Evolutionary conservation across 441 rosid genomes (phyloP).

Genomic region (Adansonia rubrostipa): DNA sequence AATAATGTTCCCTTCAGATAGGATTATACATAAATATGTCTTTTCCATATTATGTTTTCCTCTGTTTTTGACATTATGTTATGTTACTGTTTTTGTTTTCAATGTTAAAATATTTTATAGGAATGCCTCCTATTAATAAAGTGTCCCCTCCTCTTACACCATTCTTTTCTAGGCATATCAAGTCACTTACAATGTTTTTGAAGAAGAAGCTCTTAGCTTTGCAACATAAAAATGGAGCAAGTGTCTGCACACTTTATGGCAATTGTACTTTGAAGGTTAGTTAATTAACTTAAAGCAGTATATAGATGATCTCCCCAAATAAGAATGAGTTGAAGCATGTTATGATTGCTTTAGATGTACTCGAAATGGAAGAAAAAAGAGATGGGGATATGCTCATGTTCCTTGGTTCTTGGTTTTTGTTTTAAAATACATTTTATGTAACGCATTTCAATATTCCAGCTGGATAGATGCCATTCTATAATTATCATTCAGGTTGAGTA

Average conservation of each 20-base stretch:
- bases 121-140: background rate
- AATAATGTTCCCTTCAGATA: background rate
- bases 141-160: background rate
- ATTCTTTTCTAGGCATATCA: slow-evolving; percentile 62
- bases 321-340: background rate
- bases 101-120: slow-evolving; percentile 7
- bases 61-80: background rate
- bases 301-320: background rate
- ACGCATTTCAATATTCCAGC: background rate
- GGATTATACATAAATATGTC: background rate
- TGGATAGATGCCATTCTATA: background rate
- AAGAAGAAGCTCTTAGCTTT: slow-evolving; percentile 67
- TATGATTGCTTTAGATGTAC: background rate
- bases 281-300: slow-evolving; percentile 8
- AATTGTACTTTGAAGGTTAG: slow-evolving; percentile 55
- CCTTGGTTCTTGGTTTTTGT: background rate
- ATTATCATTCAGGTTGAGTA: slow-evolving; percentile 1
- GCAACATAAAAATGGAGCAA: slow-evolving; percentile 68
- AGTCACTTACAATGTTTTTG: slow-evolving; percentile 65
- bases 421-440: background rate
- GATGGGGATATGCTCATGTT: background rate
- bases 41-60: background rate
- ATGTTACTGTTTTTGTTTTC: background rate
- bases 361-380: background rate
- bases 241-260: slow-evolving; percentile 72